These are phyloP conservation scores for Platanthera guangdongensis DNA, from an alignment of 106 monocot genomes.

Conservation along the genomic window DNA sequence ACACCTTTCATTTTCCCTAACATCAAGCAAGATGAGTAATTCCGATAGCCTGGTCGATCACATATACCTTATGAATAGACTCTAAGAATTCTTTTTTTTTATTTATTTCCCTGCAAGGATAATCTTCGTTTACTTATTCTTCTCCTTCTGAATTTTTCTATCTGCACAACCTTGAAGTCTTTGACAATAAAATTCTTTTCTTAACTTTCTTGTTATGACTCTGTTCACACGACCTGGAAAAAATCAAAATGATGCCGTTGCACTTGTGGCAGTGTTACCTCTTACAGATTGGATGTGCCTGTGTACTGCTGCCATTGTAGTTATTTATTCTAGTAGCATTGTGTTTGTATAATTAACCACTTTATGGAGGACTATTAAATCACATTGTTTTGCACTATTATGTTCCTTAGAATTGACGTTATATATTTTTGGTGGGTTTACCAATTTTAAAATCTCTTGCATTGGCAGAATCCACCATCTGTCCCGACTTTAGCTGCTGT, in stretches of 20 bases:
- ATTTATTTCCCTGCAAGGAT: too few species aligned
- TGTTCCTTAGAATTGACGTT: background rate
- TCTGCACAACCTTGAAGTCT: too few species aligned
- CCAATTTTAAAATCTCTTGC: background rate
- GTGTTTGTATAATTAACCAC: background rate
- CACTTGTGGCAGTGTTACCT: background rate
- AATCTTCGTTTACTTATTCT: background rate
- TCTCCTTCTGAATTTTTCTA: background rate
- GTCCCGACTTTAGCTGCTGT: conserved; percentile 93
- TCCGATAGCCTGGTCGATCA: too few species aligned
- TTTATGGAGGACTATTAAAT: background rate
- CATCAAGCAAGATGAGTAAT: too few species aligned
- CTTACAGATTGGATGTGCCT: background rate
- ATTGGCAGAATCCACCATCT: conserved; percentile 81
- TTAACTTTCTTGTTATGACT: too few species aligned
- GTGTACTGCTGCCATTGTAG: background rate
- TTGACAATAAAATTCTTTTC: too few species aligned
- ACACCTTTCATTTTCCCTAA: too few species aligned
- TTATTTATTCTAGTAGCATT: background rate
- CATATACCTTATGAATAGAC: too few species aligned
- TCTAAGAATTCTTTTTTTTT: too few species aligned
- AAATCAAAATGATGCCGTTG: background rate
- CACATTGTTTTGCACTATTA: background rate
- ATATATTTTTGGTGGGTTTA: background rate
- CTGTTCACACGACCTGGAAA: background rate